These are phyloP conservation scores for Colletotrichum falcatum DNA, from an alignment of 2,329 filamentous ascomycete species.

Conservation along the genomic window DNA sequence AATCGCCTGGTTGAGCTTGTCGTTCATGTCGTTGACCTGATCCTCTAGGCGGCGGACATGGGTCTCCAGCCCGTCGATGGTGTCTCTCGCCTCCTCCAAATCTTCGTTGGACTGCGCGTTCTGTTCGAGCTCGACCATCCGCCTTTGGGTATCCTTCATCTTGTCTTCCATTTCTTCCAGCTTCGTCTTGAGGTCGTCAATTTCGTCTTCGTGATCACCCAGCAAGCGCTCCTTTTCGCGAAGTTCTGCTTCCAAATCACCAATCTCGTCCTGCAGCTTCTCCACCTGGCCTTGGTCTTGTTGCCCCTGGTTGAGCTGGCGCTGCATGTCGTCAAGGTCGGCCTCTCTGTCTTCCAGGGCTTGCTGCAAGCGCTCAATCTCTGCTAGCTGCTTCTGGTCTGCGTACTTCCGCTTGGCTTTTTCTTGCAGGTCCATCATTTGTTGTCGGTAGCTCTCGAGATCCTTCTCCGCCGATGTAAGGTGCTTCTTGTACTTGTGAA, in stretches of 20 bases:
- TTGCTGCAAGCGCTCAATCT: conserved; percentile 69
- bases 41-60: conserved; percentile 65
- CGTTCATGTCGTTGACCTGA: conserved; percentile 66
- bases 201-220: conserved; percentile 79
- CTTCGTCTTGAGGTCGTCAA: conserved; percentile 73
- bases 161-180: conserved; percentile 66
- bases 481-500: conserved; percentile 87
- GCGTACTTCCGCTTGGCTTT: conserved; percentile 81
- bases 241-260: conserved; percentile 80
- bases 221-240: conserved; percentile 81
- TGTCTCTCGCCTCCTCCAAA: conserved; percentile 67
- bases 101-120: conserved; percentile 65
- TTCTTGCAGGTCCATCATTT: conserved; percentile 86
- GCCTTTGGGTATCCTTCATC: conserved; percentile 66
- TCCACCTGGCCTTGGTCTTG: conserved; percentile 70
- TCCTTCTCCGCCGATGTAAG: conserved; percentile 86
- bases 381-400: conserved; percentile 75
- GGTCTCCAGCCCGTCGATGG: conserved; percentile 69
- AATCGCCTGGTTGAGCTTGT: conserved; percentile 65
- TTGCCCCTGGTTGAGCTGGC: conserved; percentile 68
- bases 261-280: conserved; percentile 78
- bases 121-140: conserved; percentile 67
- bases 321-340: conserved; percentile 71
- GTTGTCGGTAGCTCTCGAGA: conserved; percentile 83
- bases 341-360: conserved; percentile 69